Base-by-base conservation (phyloP, 257 asterid genomes). In the Solanum commersonii region DNA sequence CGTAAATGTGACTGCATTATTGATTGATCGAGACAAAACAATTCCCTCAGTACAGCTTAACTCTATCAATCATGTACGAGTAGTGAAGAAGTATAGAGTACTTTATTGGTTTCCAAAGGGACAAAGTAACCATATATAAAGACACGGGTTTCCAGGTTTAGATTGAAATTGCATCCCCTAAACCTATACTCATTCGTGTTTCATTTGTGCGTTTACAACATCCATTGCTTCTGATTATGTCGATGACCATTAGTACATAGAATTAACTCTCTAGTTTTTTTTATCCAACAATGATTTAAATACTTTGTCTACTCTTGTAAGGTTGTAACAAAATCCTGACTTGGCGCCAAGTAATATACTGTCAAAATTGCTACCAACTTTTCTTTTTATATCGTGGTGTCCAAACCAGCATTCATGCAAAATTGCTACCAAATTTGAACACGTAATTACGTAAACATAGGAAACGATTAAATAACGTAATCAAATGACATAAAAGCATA, bases 391-490 rank as follows among this genome's bases (percentile, higher is more conserved):
- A 70, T 1, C 3, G 1, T 60, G 15, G 6, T 60, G 70, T 10
- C 14, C 1, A 1, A 0, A 0, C 3, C 3, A 23, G 3, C 13
- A 23, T 63, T 63, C 0, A 11, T 23, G 31, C 14, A n/a, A 63
- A 63, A 3, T 3, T 60, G 11, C 68, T 22, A 60, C 27, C 27
- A 60, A 22, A 3, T 63, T 63, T 63, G 70, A 63, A 63, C 31
- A 23, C 31, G 31, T 15, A 49, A 46, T 46, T 16, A 49, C 8
- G 22, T 63, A 63, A 10, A 63, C 31, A 63, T 63, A 23, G 15
- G 29, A 63, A 10, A 63, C 12, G 14, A 63, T 23, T 23, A 10
- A 63, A 4, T 63, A 23, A 10, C 16, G 71, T 63, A 63, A 63
- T 63, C 71, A 63, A 10, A 63, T 63, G 14, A 23, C 27, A 63